Evolutionary conservation across 768 basidiomycete species (phyloP), one percentile per base, ranked within the genome.

Genomic region (Russula earlei): DNA sequence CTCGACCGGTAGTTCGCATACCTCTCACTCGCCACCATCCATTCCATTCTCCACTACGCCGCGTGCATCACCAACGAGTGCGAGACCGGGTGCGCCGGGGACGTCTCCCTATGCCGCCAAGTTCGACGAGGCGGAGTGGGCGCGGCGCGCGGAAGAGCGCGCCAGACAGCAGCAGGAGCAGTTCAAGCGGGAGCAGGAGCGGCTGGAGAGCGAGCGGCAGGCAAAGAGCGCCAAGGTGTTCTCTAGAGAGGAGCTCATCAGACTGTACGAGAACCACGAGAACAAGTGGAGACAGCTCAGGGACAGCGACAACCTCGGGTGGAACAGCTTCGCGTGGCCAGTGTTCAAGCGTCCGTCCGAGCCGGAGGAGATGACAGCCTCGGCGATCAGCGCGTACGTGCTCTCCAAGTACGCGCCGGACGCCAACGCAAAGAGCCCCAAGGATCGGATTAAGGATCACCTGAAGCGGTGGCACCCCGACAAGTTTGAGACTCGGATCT

Each of bases 401-500:
- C 70, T 79, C 54, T 82, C 81, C 15, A 72, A 77, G 11, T 67
- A 77, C 55, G 77, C 80, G 59, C 79, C 82, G 1, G 73, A 73
- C 54, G 80, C 82, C 29, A 77, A 74, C 63, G 61, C 73, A 48
- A 80, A 77, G 68, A 71, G 72, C 45, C 63, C 74, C 48, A 86
- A 85, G 70, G 87, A 89, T 62, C 80, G 85, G 14, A 74, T 88
- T 61, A 86, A 82, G 72, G 87, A 89, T 56, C 79, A 82, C 50
- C 76, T 91, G 62, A 77, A 79, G 68, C 71, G 76, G 60, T 91
- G 87, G 87, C 87, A 91, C 68, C 87, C 87, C 5, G 88, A 91
- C 69, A 80, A 85, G 33, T 90, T 91, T 64, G 84, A 89, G 61
- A 80, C 80, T 34, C 82, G 83, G 67, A 70, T 79, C 51, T 67